These are phyloP conservation scores for Kodamaea leandrae DNA, from an alignment of 805 yeast genomes.

Conservation along the genomic window DNA sequence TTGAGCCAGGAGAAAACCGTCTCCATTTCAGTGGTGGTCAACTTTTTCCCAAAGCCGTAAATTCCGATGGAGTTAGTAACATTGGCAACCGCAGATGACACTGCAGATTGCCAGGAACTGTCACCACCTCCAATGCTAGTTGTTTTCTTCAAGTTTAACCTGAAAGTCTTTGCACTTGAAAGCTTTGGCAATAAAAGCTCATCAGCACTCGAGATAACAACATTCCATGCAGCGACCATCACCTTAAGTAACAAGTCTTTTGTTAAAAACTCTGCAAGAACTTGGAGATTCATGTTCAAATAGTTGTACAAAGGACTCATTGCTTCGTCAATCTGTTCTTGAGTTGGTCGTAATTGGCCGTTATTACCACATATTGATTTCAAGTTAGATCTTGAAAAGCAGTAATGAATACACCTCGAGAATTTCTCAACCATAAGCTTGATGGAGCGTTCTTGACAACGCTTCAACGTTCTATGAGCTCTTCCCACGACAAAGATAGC, in stretches of 20 bases:
- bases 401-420: slow-evolving; percentile 56
- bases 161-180: slow-evolving; percentile 40
- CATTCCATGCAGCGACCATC: slow-evolving; percentile 80
- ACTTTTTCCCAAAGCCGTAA: slow-evolving; percentile 52
- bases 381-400: slow-evolving; percentile 56
- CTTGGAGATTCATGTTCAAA: slow-evolving; percentile 63
- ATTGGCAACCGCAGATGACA: slow-evolving; percentile 49
- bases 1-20: slow-evolving; percentile 70
- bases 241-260: slow-evolving; percentile 56
- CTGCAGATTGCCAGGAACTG: slow-evolving; percentile 41
- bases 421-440: slow-evolving; percentile 73
- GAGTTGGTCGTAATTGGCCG: slow-evolving; percentile 44
- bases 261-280: slow-evolving; percentile 59
- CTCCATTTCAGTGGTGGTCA: slow-evolving; percentile 61
- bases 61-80: slow-evolving; percentile 43
- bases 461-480: slow-evolving; percentile 60
- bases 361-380: slow-evolving; percentile 52
- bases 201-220: slow-evolving; percentile 67
- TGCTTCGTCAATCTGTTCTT: slow-evolving; percentile 56
- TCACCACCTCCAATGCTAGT: slow-evolving; percentile 15
- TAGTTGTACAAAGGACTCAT: slow-evolving; percentile 73
- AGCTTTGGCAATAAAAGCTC: slow-evolving; percentile 71
- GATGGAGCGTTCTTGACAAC: slow-evolving; percentile 65
- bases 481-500: slow-evolving; percentile 79
- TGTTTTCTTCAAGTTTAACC: slow-evolving; percentile 24